phyloP scores from a whole-genome alignment of 2,329 filamentous ascomycete species.

The Mycosphaerella arachidis region DNA sequence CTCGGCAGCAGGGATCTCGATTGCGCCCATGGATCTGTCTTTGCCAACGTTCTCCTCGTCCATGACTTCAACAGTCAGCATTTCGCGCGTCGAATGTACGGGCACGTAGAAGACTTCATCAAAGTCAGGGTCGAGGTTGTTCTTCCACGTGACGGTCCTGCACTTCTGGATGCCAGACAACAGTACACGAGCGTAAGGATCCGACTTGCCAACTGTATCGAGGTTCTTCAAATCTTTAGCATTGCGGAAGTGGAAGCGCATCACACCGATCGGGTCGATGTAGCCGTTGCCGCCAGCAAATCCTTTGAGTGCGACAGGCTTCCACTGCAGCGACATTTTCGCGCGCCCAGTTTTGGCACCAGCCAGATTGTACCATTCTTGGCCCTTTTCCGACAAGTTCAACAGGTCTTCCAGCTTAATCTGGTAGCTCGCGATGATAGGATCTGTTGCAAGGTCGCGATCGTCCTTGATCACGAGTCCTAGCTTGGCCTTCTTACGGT shows the following conservation, averaged over 20 bases:
- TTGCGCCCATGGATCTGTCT: conserved; percentile 77
- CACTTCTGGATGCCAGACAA: conserved; percentile 87
- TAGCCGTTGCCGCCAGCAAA: conserved; percentile 76
- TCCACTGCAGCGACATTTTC: conserved; percentile 92
- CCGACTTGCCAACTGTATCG: conserved; percentile 93
- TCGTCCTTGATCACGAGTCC: conserved; percentile 95
- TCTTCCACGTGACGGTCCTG: conserved; percentile 90
- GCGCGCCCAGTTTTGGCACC: conserved; percentile 77
- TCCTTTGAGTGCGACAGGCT: conserved; percentile 82
- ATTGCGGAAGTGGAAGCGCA: conserved; percentile 86
- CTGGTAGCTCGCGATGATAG: conserved; percentile 84
- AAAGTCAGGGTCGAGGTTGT: conserved; percentile 92
- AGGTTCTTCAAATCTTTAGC: conserved; percentile 83
- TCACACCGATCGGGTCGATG: conserved; percentile 86
- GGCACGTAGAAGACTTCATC: conserved; percentile 94
- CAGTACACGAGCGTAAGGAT: conserved; percentile 85
- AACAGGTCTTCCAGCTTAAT: conserved; percentile 94
- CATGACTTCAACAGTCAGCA: conserved; percentile 88
- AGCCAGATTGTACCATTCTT: conserved; percentile 91
- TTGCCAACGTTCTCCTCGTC: conserved; percentile 89
- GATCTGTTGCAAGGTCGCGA: conserved; percentile 76
- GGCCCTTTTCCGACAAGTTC: conserved; percentile 82
- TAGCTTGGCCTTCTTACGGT: conserved; percentile 83
- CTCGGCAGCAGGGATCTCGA: conserved; percentile 73
- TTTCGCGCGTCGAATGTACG: conserved; percentile 78